phyloP scores from a whole-genome alignment of 2,329 filamentous ascomycete species.

The Phaeosphaeriaceae sp. region DNA sequence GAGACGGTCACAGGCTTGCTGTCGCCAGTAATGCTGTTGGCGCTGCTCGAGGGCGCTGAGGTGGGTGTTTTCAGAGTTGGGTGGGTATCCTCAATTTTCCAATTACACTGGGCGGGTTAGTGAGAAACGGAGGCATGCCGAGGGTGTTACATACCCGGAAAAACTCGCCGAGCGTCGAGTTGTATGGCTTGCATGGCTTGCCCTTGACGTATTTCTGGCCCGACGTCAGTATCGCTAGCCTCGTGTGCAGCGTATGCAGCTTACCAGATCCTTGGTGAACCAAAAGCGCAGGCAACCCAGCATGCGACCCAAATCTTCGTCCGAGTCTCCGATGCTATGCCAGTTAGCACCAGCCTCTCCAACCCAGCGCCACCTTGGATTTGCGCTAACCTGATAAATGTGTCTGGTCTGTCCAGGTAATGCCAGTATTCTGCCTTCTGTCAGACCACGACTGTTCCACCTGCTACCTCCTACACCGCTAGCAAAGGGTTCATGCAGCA shows the following conservation, averaged over 20 bases:
- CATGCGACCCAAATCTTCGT: constrained; percentile 92
- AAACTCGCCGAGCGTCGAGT: constrained; percentile 95
- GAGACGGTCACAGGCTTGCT: constrained; percentile 75
- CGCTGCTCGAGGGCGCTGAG: constrained; percentile 50
- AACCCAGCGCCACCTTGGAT: background rate
- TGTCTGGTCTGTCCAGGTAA: constrained; percentile 93
- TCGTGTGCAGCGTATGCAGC: constrained; percentile 17
- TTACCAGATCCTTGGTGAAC: constrained; percentile 93
- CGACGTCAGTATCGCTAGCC: constrained; percentile 23
- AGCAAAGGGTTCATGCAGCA: background rate
- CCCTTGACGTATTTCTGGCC: constrained; percentile 92
- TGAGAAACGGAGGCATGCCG: background rate
- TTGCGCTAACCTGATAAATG: constrained; percentile 70
- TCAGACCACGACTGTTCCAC: constrained; percentile 25
- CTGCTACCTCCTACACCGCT: background rate
- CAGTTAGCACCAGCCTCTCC: constrained; percentile 44
- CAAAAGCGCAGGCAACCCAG: constrained; percentile 93
- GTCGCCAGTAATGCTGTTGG: constrained; percentile 46
- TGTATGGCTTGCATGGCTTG: constrained; percentile 98
- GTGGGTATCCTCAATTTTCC: constrained; percentile 85
- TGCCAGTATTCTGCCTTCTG: constrained; percentile 85
- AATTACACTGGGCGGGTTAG: constrained; percentile 74
- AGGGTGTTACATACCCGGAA: constrained; percentile 72
- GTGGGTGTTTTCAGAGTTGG: constrained; percentile 61
- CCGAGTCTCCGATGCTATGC: constrained; percentile 78